These are phyloP conservation scores for Leccinellum albellum DNA, from an alignment of 768 basidiomycete genomes.

Conservation along the genomic window DNA sequence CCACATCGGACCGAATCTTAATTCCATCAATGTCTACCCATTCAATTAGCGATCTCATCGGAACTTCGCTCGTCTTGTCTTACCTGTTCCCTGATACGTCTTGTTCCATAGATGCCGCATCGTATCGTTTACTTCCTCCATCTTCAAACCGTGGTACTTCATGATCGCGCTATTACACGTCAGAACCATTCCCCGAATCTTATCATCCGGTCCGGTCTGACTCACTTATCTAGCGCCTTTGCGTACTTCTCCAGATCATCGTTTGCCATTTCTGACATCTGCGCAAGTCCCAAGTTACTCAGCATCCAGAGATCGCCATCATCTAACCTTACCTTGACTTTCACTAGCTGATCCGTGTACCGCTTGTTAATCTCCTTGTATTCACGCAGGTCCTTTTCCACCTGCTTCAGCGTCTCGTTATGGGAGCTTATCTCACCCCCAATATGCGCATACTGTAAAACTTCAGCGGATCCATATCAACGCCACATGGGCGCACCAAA, in stretches of 20 bases:
- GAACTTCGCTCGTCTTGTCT: conserved; percentile 12
- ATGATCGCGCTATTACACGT: conserved; percentile 79
- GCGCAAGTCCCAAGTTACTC: neutral
- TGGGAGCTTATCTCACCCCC: conserved; percentile 80
- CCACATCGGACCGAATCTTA: conserved; percentile 89
- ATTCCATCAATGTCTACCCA: conserved; percentile 92
- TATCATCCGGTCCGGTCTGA: neutral
- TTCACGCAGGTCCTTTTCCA: conserved; percentile 72
- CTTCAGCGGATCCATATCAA: neutral
- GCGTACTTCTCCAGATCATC: conserved; percentile 96
- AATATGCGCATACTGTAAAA: conserved; percentile 66
- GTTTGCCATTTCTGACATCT: conserved; percentile 99
- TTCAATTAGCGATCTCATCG: conserved; percentile 10
- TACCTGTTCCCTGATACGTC: conserved; percentile 97
- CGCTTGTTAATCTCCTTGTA: conserved; percentile 83
- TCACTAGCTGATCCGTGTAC: conserved; percentile 88
- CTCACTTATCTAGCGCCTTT: conserved; percentile 94
- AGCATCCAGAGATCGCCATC: neutral
- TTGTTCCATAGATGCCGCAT: conserved; percentile 98
- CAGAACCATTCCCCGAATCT: conserved; percentile 3
- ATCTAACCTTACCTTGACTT: conserved; percentile 71
- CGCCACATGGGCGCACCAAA: neutral
- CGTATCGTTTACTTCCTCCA: conserved; percentile 99
- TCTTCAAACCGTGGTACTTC: conserved; percentile 95
- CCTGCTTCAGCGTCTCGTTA: conserved; percentile 58